Evolutionary conservation across 129 eudicot species (phyloP).

Genomic region (Flaveria trinervia): DNA sequence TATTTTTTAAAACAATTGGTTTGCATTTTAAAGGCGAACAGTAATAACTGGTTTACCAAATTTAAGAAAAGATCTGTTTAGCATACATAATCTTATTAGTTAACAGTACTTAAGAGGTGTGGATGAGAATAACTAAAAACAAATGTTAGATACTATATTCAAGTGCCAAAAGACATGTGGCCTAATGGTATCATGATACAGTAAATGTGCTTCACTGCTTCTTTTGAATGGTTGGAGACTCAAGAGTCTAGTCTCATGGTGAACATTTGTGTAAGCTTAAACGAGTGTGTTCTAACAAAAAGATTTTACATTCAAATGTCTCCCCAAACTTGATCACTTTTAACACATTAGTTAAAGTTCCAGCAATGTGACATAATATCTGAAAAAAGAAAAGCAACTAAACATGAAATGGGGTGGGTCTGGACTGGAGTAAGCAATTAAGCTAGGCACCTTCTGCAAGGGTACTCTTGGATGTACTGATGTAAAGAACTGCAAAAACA

Average conservation of each 20-base stretch:
- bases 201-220: too few relatives aligned
- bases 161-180: neutral
- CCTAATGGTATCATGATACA: too few relatives aligned
- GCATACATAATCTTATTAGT: too few relatives aligned
- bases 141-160: slow-evolving; percentile 31
- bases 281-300: too few relatives aligned
- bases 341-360: slow-evolving; percentile 7
- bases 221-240: too few relatives aligned
- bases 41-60: too few relatives aligned
- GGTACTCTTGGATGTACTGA: slow-evolving; percentile 95
- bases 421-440: slow-evolving; percentile 12
- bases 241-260: too few relatives aligned
- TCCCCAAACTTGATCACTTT: slow-evolving; percentile 23
- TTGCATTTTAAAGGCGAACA: too few relatives aligned
- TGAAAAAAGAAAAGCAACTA: slow-evolving; percentile 14
- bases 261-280: too few relatives aligned
- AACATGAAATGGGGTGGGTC: slow-evolving; percentile 9
- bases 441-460: slow-evolving; percentile 75
- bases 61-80: too few relatives aligned
- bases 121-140: slow-evolving; percentile 10
- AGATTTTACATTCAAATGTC: slow-evolving; percentile 23
- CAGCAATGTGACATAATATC: slow-evolving; percentile 12
- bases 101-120: neutral
- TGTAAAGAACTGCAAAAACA: slow-evolving; percentile 82
- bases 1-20: too few relatives aligned